These are phyloP conservation scores for Suillus brevipes DNA, from an alignment of 768 basidiomycete genomes.

Conservation along the genomic window DNA sequence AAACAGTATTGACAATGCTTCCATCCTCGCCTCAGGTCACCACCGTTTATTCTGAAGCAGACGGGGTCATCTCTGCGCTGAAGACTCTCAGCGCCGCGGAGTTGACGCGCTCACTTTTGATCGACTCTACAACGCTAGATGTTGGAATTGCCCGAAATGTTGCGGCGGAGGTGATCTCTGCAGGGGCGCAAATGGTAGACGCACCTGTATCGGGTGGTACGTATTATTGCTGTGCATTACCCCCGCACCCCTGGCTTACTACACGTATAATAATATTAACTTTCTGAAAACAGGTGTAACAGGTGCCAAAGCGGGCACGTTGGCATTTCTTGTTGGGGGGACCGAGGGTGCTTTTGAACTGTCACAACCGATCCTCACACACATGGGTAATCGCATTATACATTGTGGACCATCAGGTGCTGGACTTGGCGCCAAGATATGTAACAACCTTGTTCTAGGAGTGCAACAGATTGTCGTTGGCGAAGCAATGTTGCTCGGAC, in stretches of 20 bases:
- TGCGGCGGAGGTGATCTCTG: conserved; percentile 48
- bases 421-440: conserved; percentile 87
- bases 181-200: conserved; percentile 80
- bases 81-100: conserved; percentile 42
- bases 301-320: conserved; percentile 83
- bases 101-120: conserved; percentile 56
- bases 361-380: conserved; percentile 58
- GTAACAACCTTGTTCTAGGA: conserved; percentile 80
- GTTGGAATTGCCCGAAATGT: conserved; percentile 71
- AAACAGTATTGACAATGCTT: conserved; percentile 84
- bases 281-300: conserved; percentile 57
- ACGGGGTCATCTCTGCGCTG: conserved; percentile 69
- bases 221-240: conserved; percentile 23
- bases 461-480: conserved; percentile 81
- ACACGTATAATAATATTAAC: conserved; percentile 7
- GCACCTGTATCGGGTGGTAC: conserved; percentile 92
- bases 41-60: conserved; percentile 61
- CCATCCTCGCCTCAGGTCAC: conserved; percentile 89
- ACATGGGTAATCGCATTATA: conserved; percentile 82
- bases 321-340: conserved; percentile 93
- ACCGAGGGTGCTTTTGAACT: conserved; percentile 53
- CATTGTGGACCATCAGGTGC: conserved; percentile 82
- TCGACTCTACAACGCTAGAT: conserved; percentile 92
- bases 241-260: conserved; percentile 7
- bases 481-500: conserved; percentile 90